phyloP scores from a whole-genome alignment of 2,329 filamentous ascomycete genomes.

The Aspergillus novofumigatus region DNA sequence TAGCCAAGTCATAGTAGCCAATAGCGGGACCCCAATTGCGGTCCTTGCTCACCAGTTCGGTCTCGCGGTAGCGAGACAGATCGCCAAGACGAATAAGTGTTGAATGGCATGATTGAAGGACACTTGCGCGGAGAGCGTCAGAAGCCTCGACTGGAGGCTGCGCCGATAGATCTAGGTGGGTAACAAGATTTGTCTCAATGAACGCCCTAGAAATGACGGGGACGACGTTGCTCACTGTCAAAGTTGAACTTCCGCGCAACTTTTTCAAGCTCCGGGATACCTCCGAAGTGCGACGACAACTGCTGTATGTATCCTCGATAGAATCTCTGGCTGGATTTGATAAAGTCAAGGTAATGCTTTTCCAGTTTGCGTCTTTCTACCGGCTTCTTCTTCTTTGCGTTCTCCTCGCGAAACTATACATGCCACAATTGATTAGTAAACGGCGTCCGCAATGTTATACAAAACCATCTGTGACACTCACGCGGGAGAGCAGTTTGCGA shows the following conservation, averaged over 20 bases:
- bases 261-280: constrained; percentile 55
- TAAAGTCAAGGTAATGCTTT: constrained; percentile 76
- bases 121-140: constrained; percentile 51
- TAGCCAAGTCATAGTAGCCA: constrained; percentile 79
- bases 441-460: constrained; percentile 1
- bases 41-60: constrained; percentile 66
- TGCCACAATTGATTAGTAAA: not conserved
- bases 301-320: constrained; percentile 82
- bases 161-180: constrained; percentile 38
- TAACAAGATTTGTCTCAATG: constrained; percentile 6
- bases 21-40: constrained; percentile 75
- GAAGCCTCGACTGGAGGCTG: constrained; percentile 46
- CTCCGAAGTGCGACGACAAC: constrained; percentile 58
- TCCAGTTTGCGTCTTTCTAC: constrained; percentile 71
- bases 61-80: constrained; percentile 77
- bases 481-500: constrained; percentile 61
- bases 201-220: constrained; percentile 5
- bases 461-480: constrained; percentile 26
- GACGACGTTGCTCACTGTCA: constrained; percentile 36
- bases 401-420: constrained; percentile 46
- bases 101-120: constrained; percentile 72
- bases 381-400: constrained; percentile 50
- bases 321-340: constrained; percentile 83
- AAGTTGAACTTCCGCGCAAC: constrained; percentile 51
- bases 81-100: constrained; percentile 86